phyloP scores from a whole-genome alignment of 805 yeast species.

The Zygosaccharomyces kombuchaensis region DNA sequence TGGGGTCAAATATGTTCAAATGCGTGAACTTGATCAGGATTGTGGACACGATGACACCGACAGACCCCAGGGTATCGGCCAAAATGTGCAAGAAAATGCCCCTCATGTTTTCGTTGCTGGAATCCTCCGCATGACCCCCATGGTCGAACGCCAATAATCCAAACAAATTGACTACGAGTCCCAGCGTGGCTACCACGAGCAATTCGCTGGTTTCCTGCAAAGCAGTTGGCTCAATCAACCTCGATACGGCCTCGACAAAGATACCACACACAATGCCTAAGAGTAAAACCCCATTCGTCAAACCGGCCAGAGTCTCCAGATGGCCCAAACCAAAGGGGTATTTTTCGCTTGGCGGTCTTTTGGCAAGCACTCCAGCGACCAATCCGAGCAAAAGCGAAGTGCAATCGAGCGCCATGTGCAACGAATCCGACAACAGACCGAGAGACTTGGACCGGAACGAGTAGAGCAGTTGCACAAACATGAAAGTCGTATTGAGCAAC shows the following conservation, averaged over 20 bases:
- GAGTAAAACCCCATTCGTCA: slow-evolving; percentile 85
- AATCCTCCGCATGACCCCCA: slow-evolving; percentile 50
- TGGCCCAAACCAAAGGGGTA: slow-evolving; percentile 84
- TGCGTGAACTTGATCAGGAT: slow-evolving; percentile 62
- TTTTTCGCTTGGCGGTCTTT: slow-evolving; percentile 55
- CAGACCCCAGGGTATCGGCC: slow-evolving; percentile 96
- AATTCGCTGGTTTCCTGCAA: slow-evolving; percentile 79
- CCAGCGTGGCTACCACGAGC: slow-evolving; percentile 76
- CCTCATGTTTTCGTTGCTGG: slow-evolving; percentile 66
- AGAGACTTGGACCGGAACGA: slow-evolving; percentile 90
- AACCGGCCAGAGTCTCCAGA: slow-evolving; percentile 90
- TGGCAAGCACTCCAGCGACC: slow-evolving; percentile 70
- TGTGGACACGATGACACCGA: slow-evolving; percentile 93
- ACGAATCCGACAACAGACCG: slow-evolving; percentile 86
- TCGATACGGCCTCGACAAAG: slow-evolving; percentile 76
- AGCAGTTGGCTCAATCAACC: slow-evolving; percentile 72
- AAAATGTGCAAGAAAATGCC: slow-evolving; percentile 91
- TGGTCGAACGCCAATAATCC: slow-evolving; percentile 95
- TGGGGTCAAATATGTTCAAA: slow-evolving; percentile 80
- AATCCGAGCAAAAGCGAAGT: slow-evolving; percentile 84
- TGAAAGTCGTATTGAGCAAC: slow-evolving; percentile 80
- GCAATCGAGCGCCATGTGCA: slow-evolving; percentile 96
- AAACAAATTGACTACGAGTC: slow-evolving; percentile 80
- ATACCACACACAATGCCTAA: slow-evolving; percentile 88
- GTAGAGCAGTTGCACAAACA: slow-evolving; percentile 89